Base-by-base conservation (phyloP, 495 filamentous ascomycete genomes). In the Sporormia fimetaria region DNA sequence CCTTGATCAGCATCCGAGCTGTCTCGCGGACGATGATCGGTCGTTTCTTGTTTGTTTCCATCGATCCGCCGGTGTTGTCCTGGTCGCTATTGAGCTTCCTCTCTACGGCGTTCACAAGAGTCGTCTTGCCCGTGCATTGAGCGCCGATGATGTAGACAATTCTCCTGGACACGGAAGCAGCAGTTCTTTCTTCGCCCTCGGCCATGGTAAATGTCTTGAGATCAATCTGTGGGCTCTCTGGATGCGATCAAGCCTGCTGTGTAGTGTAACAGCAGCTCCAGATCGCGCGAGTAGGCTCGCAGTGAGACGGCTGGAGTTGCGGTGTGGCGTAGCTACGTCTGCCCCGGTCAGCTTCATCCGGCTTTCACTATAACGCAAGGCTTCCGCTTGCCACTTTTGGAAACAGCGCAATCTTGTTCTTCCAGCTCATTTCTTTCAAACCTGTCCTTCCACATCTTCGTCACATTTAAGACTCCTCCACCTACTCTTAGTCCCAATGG, bases 101-200 rank as follows among this genome's bases (percentile, higher is more conserved):
- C 18, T 51, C 47, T 6, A 72, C 52, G 0, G 60, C 61, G 29
- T 59, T 49, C 30, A 64, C 59, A 15, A 71, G 59, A 6, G 69
- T 71, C 1, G 69, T 69, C 46, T 71, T 72, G 40, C 69, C 69
- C 3, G 67, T 71, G 38, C 60, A 63, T 40, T 66, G 68, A 21
- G 69, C 61, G 10, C 69, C 68, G 20, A 70, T 57, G 39, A 71
- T 61, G 53, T 69, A 72, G 47, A 71, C 67, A 38, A n/a, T n/a
- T n/a, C n/a, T n/a, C n/a, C n/a, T n/a, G n/a, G n/a, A n/a, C n/a
- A n/a, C n/a, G n/a, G n/a, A n/a, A n/a, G n/a, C n/a, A n/a, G n/a
- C n/a, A n/a, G n/a, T n/a, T n/a, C n/a, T n/a, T 58, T 57, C 27
- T 33, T 48, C 23, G 43, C 33, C 12, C 22, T 33, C 6, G 35